Evolutionary conservation across 495 filamentous ascomycete species (phyloP), one percentile per base, ranked within the genome.

Genomic region (Glutinoglossum americanum): DNA sequence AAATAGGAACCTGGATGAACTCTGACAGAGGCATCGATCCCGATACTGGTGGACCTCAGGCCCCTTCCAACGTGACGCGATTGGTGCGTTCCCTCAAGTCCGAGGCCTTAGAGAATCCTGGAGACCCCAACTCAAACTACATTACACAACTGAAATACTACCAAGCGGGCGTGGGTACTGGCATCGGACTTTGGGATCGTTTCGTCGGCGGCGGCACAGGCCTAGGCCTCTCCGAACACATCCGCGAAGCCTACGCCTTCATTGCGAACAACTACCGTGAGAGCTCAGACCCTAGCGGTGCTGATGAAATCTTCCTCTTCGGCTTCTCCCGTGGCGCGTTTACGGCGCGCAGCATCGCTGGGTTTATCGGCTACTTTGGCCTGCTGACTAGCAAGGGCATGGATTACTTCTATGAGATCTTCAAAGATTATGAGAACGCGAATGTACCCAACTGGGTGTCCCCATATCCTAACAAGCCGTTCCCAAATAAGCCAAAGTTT

Each of bases 301-400:
- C 72, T 19, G 78, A 81, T 62, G 71, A 80, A 62, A 75, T 81
- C 23, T 78, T 71, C 64, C 73, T 77, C 54, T 73, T 81, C 55
- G 78, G 78, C 0, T 81, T 80, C 63, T 80, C 77, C 0, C 68
- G 78, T 7, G 78, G 78, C 8, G 76, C 78, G 0, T 81, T 73
- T 57, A 80, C 78, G 0, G 78, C 73, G 3, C 69, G 78, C 13
- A 70, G 73, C 10, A 69, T 79, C 26, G 76, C 75, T 11, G 78
- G 76, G 0, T 57, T 81, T 0, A 72, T 80, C 21, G 72, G 65
- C 6, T 66, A 74, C 37, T 65, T 79, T 55, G 79, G 79, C 1
- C 59, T 71, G 21, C 54, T 69, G 23, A 57, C 60, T 32, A 59
- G 62, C 15, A 59, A 21, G 7, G 51, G 61, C n/a, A 68, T 72